Percentiles rank a stretch among this genome's conserved stretches.
These are phyloP conservation scores for Poronia punctata DNA, from an alignment of 495 filamentous ascomycete genomes.

Conservation along the genomic window DNA sequence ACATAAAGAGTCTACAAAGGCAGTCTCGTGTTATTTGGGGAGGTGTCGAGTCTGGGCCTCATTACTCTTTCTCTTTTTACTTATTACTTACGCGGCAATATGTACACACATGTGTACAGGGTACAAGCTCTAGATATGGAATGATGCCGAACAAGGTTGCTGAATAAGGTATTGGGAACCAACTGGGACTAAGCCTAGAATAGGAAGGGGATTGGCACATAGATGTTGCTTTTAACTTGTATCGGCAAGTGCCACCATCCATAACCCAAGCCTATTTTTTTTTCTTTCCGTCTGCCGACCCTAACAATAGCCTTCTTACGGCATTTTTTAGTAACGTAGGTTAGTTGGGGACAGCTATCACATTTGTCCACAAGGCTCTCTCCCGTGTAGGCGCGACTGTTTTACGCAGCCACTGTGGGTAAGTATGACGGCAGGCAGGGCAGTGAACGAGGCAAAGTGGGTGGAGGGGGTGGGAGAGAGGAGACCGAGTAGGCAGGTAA, in stretches of 20 bases:
- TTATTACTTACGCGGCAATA: too few species aligned
- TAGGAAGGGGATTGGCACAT: too few species aligned
- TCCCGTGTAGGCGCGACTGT: constrained; percentile 7
- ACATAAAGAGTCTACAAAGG: too few species aligned
- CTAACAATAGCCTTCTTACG: constrained; percentile 7
- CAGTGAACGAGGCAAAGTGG: constrained; percentile 14
- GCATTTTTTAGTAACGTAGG: constrained; percentile 7
- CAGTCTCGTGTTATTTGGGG: too few species aligned
- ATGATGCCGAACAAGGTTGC: too few species aligned
- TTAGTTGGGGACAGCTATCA: too few species aligned
- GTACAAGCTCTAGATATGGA: neutral
- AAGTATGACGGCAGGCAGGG: constrained; percentile 27
- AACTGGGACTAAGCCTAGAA: neutral
- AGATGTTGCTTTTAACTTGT: too few species aligned
- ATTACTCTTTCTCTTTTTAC: too few species aligned
- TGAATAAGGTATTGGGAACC: too few species aligned
- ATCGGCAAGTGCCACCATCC: constrained; percentile 4
- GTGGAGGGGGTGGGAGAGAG: constrained; percentile 22
- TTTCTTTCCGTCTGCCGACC: constrained; percentile 12
- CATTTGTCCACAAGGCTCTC: constrained; percentile 8
- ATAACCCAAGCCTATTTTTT: too few species aligned
- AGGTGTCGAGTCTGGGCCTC: too few species aligned
- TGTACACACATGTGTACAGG: constrained; percentile 3
- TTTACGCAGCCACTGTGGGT: constrained; percentile 22
- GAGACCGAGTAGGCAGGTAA: constrained; percentile 30